phyloP scores from a whole-genome alignment of 441 rosid species.

The Pelargonium myrrhifolium region DNA sequence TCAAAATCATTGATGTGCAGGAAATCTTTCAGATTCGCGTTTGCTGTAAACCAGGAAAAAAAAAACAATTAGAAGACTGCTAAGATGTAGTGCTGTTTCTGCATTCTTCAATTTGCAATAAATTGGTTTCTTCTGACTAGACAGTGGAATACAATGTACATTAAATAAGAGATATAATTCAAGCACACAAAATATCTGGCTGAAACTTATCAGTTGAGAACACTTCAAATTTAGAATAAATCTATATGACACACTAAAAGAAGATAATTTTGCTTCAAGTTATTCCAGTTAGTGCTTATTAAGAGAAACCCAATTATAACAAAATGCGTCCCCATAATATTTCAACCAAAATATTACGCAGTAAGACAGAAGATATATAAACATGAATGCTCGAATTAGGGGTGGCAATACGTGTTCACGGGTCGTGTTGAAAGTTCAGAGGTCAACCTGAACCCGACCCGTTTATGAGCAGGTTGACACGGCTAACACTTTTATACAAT shows the following conservation, averaged over 20 bases:
- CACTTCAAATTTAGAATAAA: too few relatives aligned
- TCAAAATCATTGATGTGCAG: constrained; percentile 82
- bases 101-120: not conserved
- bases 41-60: constrained; percentile 30
- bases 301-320: not conserved
- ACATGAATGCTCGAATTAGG: not conserved
- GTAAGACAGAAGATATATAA: not conserved
- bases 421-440: too few relatives aligned
- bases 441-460: too few relatives aligned
- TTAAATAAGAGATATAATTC: not conserved
- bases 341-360: not conserved
- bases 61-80: constrained; percentile 9
- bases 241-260: too few relatives aligned
- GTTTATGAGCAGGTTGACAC: too few relatives aligned
- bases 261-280: too few relatives aligned
- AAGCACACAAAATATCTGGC: not conserved
- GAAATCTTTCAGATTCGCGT: constrained; percentile 53
- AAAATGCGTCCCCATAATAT: not conserved
- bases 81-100: not conserved
- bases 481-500: too few relatives aligned
- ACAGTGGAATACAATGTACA: not conserved
- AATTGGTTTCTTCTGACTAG: not conserved
- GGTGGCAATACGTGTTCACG: too few relatives aligned
- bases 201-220: not conserved
- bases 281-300: not conserved